phyloP scores from a whole-genome alignment of 768 basidiomycete genomes.

The Stropharia rugosoannulata region DNA sequence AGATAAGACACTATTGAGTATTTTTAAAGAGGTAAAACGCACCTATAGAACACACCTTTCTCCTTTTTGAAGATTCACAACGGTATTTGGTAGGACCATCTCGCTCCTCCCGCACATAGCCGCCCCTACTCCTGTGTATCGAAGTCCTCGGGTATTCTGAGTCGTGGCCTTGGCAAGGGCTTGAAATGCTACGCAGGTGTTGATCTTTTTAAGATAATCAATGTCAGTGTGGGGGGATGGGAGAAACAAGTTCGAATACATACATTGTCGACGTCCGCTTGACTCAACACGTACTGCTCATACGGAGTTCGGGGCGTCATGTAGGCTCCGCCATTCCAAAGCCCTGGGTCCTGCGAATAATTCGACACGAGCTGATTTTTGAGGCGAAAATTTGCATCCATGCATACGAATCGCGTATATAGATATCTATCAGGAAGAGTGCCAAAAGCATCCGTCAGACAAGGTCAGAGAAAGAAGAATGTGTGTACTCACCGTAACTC shows the following conservation, averaged over 20 bases:
- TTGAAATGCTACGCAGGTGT: slow-evolving; percentile 14
- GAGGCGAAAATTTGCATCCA: slow-evolving; percentile 14
- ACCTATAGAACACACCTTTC: slow-evolving; percentile 30
- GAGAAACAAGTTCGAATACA: too few species aligned
- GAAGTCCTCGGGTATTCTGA: slow-evolving; percentile 8
- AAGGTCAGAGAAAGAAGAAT: background rate
- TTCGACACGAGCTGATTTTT: slow-evolving; percentile 11
- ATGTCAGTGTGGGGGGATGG: too few species aligned
- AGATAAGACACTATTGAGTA: too few species aligned
- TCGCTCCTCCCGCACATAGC: slow-evolving; percentile 8
- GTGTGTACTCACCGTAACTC: background rate
- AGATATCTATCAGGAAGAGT: slow-evolving; percentile 6
- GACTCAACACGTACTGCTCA: slow-evolving; percentile 9
- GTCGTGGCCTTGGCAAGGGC: slow-evolving; percentile 10
- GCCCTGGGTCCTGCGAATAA: slow-evolving; percentile 9
- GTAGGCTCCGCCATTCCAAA: slow-evolving; percentile 8
- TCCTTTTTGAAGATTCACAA: slow-evolving; percentile 29
- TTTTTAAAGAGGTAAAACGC: too few species aligned
- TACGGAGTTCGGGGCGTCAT: slow-evolving; percentile 6
- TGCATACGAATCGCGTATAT: slow-evolving; percentile 5
- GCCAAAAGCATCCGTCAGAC: too few species aligned
- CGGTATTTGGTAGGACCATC: slow-evolving; percentile 9
- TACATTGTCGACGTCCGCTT: slow-evolving; percentile 8
- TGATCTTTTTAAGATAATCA: too few species aligned
- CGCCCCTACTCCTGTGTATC: slow-evolving; percentile 13